These are phyloP conservation scores for Dactylella cylindrospora DNA, from an alignment of 2,329 filamentous ascomycete genomes.

Conservation along the genomic window DNA sequence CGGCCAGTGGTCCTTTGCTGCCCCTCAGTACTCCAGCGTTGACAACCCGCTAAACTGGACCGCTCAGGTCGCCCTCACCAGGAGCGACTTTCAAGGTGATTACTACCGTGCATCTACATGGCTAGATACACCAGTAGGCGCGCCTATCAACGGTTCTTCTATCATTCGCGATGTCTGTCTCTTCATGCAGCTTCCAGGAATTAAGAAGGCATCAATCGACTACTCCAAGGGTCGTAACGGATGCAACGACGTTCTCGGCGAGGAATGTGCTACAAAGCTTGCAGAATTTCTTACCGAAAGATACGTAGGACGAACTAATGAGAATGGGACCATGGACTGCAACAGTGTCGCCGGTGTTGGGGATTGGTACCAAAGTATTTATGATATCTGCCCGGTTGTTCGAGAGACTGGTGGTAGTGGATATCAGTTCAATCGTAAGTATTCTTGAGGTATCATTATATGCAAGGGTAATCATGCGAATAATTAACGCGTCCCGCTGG, in stretches of 20 bases:
- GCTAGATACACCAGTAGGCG: conserved; percentile 16
- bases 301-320: conserved; percentile 1
- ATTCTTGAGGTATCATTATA: background rate
- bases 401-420: conserved; percentile 4
- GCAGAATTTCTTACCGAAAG: background rate
- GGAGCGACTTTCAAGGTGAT: conserved; percentile 6
- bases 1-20: conserved; percentile 16
- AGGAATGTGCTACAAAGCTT: conserved; percentile 12
- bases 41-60: conserved; percentile 24
- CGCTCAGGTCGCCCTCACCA: conserved; percentile 11
- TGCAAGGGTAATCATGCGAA: background rate
- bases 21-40: conserved; percentile 5
- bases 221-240: conserved; percentile 20
- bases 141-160: conserved; percentile 19
- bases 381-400: conserved; percentile 15
- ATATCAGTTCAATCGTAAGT: conserved; percentile 6
- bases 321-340: conserved; percentile 24
- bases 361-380: conserved; percentile 1
- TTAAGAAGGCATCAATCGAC: conserved; percentile 16
- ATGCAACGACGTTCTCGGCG: conserved; percentile 19
- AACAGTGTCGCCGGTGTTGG: background rate
- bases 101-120: conserved; percentile 17
- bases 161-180: conserved; percentile 24
- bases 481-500: too few species aligned
- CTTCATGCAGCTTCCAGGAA: conserved; percentile 5